Base-by-base conservation (phyloP, 352 stramenopile genomes). In the Globisporangium ultimum region DNA sequence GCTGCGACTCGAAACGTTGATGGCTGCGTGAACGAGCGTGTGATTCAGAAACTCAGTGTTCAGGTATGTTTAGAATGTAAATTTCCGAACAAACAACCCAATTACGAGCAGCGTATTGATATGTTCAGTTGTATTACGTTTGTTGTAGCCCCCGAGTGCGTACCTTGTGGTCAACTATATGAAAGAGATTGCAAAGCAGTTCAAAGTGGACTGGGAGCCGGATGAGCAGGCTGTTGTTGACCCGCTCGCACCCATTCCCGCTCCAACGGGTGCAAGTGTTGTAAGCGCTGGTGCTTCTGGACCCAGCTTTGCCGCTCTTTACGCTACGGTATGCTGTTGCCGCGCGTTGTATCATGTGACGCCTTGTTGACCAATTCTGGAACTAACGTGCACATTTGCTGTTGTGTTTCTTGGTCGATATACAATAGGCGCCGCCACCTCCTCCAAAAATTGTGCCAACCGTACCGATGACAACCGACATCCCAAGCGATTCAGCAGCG, bases 151-250 rank as follows among this genome's bases (percentile, higher is more conserved):
- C n/a, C 96, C 96, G 1, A 96, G 88, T 48, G 93, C 93, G 8
- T 98, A 96, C 55, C 62, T 98, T 10, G 95, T 98, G 18, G 87
- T 98, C 28, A 97, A 95, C 21, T 98, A 98, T 78, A 89, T 99
- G 76, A 97, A 98, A 48, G 90, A 96, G 63, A 98, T 98, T 68
- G 91, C 92, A 8, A 96, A 98, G 58, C 87, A 98, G 64, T 97
- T 96, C 67, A 88, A 97, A 13, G 89, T 99, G n/a, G 70, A 96
- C 48, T 99, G 95, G 92, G 91, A 95, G 32, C 91, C 91, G 4
- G 76, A 90, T 15, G 82, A 96, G 63, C 58, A 68, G 0, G 70
- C 76, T 53, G 86, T 97, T 60, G 63, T 75, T 7, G 84, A 97
- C 58, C 83, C 84, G 17, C 65, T 95, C 7, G 84, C 84, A 36